Base-by-base conservation (phyloP, 1,139 yeast species). In the Waltiozyma solani region DNA sequence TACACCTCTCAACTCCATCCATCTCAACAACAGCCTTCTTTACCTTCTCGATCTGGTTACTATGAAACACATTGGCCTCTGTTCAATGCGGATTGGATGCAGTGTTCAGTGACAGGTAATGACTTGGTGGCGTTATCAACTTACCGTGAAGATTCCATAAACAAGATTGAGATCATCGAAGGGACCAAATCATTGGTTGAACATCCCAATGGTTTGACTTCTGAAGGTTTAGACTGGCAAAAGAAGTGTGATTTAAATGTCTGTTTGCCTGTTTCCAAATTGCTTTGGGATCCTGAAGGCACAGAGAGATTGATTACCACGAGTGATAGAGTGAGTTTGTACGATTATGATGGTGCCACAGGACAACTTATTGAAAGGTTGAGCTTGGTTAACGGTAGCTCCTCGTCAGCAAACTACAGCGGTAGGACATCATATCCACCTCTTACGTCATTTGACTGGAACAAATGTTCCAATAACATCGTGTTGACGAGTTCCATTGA, bases 361-460 rank as follows among this genome's bases (percentile, higher is more conserved):
- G 56, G 57, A 27, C 62, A 59, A 34, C 62, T 63, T 10, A 42
- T 59, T 65, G 34, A 58, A 56, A 35, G 73, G 62, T 51, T 58
- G 57, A 44, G 55, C 62, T 33, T 63, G 66, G 32, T 54, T 61
- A 42, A 63, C 65, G 22, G 71, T 63, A 49, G 52, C 59, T 43
- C 67, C 64, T 31, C 34, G 31, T 41, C 40, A 32, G 40, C 44
- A 7, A 40, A 41, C 22, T 42, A 38, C 10, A 7, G 41, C 8
- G 37, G 41, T 5, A 38, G 41, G 15, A 37, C 42, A n/a, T 52
- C 56, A 15, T 64, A 74, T 38, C 91, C 95, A 1, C 96, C 96
- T 2, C 73, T 91, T 37, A 89, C 97, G 0, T 80, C 95, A 5
- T 86, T 91, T 55, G 96, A 91, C 59, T 91, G 98, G 97, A 87